Conservation (phyloP, 306 rosid species). For the Rosa lucieae region DNA sequence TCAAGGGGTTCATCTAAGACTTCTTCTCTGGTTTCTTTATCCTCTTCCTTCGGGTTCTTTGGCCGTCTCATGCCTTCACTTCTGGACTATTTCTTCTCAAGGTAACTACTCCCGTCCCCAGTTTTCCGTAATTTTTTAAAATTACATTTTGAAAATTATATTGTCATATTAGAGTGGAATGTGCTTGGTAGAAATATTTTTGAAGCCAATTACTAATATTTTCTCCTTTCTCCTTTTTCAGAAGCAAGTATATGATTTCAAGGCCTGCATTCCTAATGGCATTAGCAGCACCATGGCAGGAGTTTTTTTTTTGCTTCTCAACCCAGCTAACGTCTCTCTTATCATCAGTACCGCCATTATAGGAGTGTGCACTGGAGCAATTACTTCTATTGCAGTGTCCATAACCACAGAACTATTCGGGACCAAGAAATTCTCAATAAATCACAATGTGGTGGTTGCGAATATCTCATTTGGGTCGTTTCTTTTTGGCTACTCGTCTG, state of each 20-base stretch:
- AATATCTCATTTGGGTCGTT: conserved; percentile 83
- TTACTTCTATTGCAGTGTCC: conserved; percentile 67
- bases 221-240: conserved; percentile 16
- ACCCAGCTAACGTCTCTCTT: conserved; percentile 38
- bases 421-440: conserved; percentile 58
- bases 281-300: conserved; percentile 51
- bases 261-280: conserved; percentile 48
- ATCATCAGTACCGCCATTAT: conserved; percentile 59
- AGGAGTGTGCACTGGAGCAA: conserved; percentile 77
- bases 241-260: conserved; percentile 52
- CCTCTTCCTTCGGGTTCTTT: conserved; percentile 84
- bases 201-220: not conserved
- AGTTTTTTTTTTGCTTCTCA: conserved; percentile 59
- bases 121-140: not conserved
- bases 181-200: not conserved
- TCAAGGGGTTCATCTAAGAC: conserved; percentile 59
- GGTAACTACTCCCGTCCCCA: conserved; percentile 40
- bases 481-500: conserved; percentile 56
- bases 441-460: conserved; percentile 78
- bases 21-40: conserved; percentile 71
- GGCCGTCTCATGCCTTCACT: conserved; percentile 88
- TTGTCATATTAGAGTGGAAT: not conserved
- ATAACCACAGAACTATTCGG: conserved; percentile 79
- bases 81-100: conserved; percentile 49
- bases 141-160: too few species aligned